These are phyloP conservation scores for Chaetomium globosum DNA, from an alignment of 2,329 filamentous ascomycete genomes.

Conservation along the genomic window DNA sequence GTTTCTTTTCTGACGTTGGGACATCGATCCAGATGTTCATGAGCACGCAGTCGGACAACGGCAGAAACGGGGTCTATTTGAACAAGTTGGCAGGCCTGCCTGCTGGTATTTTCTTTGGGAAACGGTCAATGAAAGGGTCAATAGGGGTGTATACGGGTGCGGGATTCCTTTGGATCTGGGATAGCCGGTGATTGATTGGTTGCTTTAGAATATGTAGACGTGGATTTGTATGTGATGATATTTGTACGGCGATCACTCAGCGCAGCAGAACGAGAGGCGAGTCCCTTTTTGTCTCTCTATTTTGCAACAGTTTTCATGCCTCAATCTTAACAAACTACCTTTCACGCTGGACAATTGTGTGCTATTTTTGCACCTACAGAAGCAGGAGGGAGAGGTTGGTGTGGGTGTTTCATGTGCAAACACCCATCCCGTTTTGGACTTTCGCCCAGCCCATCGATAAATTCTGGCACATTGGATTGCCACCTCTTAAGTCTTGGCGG, in stretches of 20 bases:
- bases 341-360: background rate
- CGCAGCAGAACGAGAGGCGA: background rate
- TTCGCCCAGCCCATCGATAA: background rate
- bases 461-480: background rate
- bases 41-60: conserved; percentile 32
- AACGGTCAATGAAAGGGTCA: conserved; percentile 16
- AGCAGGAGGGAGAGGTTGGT: background rate
- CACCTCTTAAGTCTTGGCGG: background rate
- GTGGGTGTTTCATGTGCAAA: conserved; percentile 4
- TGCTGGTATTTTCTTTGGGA: conserved; percentile 22
- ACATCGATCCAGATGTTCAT: conserved; percentile 35
- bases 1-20: conserved; percentile 35
- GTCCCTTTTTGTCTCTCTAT: background rate
- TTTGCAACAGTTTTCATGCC: background rate
- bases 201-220: conserved; percentile 17
- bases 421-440: background rate
- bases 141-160: conserved; percentile 26
- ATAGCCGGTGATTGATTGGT: conserved; percentile 10
- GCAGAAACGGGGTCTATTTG: conserved; percentile 26
- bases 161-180: conserved; percentile 28
- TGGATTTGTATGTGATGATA: conserved; percentile 1
- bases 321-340: background rate
- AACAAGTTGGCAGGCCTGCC: conserved; percentile 28
- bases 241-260: background rate
- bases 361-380: background rate